Percentiles rank a stretch among this genome's conserved stretches.
These are phyloP conservation scores for Teratosphaeriaceae sp. DNA, from an alignment of 2,329 filamentous ascomycete species.

Conservation along the genomic window DNA sequence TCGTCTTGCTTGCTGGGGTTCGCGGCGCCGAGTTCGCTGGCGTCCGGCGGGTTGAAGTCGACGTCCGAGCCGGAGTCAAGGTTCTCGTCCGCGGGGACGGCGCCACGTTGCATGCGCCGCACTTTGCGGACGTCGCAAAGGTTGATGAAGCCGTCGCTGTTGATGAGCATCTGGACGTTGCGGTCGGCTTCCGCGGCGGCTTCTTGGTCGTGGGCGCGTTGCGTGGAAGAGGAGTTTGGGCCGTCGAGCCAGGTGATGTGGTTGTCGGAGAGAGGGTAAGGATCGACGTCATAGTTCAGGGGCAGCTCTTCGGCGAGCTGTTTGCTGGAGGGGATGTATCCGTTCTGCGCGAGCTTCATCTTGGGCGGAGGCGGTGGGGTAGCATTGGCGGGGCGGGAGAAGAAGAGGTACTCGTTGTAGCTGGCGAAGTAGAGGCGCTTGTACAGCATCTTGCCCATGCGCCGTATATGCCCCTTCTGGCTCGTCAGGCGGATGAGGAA, in stretches of 20 bases:
- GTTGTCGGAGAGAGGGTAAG: conserved; percentile 48
- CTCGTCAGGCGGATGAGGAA: conserved; percentile 60
- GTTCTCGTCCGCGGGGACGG: conserved; percentile 45
- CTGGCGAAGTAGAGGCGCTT: conserved; percentile 60
- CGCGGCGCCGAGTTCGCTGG: conserved; percentile 32
- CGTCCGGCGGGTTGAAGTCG: conserved; percentile 39
- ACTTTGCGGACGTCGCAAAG: conserved; percentile 52
- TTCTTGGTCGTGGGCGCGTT: conserved; percentile 49
- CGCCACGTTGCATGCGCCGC: conserved; percentile 48
- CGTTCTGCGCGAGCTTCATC: conserved; percentile 37
- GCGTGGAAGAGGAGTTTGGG: conserved; percentile 29
- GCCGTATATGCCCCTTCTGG: conserved; percentile 52
- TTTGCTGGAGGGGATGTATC: conserved; percentile 46
- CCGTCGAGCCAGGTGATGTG: conserved; percentile 52
- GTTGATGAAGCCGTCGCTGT: conserved; percentile 60
- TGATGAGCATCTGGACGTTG: conserved; percentile 50
- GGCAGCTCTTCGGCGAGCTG: conserved; percentile 53
- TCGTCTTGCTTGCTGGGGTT: conserved; percentile 37
- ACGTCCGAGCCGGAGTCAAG: conserved; percentile 49
- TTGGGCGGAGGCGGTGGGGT: conserved; percentile 52
- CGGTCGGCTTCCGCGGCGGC: conserved; percentile 54
- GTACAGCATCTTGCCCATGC: conserved; percentile 55
- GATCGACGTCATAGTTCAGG: conserved; percentile 55
- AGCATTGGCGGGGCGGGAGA: conserved; percentile 54
- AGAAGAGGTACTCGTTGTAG: conserved; percentile 57